Base-by-base conservation (phyloP, 768 basidiomycete genomes). In the Omphalotus guepiniiformis region DNA sequence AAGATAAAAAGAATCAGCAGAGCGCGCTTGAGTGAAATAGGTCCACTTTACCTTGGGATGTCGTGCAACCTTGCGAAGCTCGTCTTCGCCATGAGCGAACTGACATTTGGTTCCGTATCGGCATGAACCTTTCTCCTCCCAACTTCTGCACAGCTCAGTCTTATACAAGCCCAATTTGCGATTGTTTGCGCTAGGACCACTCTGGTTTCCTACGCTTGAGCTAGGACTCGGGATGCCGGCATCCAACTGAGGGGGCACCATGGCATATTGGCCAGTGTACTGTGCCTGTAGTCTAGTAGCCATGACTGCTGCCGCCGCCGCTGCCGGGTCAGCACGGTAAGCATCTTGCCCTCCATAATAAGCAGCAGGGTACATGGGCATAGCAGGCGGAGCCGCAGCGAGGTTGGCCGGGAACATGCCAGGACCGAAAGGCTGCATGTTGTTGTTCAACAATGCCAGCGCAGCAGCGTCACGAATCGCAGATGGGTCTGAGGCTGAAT, bases 71-170 rank as follows among this genome's bases (percentile, higher is more conserved):
- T 76, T 81, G 32, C 90, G 80, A 26, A 93, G 73, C 64, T 94
- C 92, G 0, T 91, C 88, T 60, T 91, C 86, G 41, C 92, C 93
- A 60, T 94, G 92, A 21, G 92, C 92, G 61, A 94, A 94, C 63
- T 94, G 92, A 60, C 92, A 94, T 66, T 93, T 93, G 41, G 80
- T 64, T 4, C 87, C 88, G 56, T 94, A 94, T 27, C 92, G 76
- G 62, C 90, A 93, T 13, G 79, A 67, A 2, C 88, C 88, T 61
- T 93, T 93, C 68, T 93, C 90, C 63, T 93, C 90, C 90, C 91
- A 93, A 62, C 91, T 93, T 53, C 87, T 73, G 65, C 91, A 93
- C 39, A 93, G 55, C 63, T 92, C 87, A 0, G 92, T 93, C 73
- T 94, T 94, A 73, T 94, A 94, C 39, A 94, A 61, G 15, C 88